phyloP scores from a whole-genome alignment of 257 asterid genomes.

The Scutellaria galericulata region DNA sequence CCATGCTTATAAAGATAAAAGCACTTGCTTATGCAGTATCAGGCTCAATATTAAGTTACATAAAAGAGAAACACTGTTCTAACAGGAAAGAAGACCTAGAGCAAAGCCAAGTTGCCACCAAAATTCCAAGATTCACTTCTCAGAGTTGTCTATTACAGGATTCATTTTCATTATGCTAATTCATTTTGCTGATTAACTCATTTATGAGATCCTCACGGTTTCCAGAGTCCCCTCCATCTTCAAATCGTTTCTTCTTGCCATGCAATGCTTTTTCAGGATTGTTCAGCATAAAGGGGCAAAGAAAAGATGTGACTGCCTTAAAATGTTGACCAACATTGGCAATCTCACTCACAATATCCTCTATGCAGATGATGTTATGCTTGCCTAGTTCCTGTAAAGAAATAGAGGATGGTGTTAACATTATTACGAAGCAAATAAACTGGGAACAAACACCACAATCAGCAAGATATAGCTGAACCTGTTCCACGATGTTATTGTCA shows the following conservation, averaged over 20 bases:
- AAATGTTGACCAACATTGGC: constrained; percentile 68
- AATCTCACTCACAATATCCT: constrained; percentile 84
- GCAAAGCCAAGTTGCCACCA: not conserved
- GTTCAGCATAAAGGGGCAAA: constrained; percentile 76
- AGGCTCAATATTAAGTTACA: not conserved
- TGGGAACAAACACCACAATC: not conserved
- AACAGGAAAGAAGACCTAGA: not conserved
- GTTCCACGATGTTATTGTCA: constrained; percentile 80
- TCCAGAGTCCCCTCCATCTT: constrained; percentile 95
- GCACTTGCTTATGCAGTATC: not conserved
- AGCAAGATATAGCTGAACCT: constrained; percentile 48
- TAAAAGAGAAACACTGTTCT: not conserved
- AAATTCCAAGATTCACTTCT: constrained; percentile 30
- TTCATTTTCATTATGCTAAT: constrained; percentile 46
- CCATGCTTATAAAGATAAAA: not conserved
- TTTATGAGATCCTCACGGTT: constrained; percentile 71
- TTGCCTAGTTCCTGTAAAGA: constrained; percentile 68
- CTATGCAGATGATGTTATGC: constrained; percentile 74
- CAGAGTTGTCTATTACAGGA: constrained; percentile 10
- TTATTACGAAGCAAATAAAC: not conserved
- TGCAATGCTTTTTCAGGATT: constrained; percentile 78
- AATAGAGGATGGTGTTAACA: not conserved
- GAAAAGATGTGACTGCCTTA: constrained; percentile 62
- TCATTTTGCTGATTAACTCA: constrained; percentile 78
- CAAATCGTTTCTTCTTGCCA: constrained; percentile 74